A percentile compares a stretch with the other conserved stretches of the same genome.
These are phyloP conservation scores for Pseudodiploospora longispora DNA, from an alignment of 2,329 filamentous ascomycete species.

Conservation along the genomic window DNA sequence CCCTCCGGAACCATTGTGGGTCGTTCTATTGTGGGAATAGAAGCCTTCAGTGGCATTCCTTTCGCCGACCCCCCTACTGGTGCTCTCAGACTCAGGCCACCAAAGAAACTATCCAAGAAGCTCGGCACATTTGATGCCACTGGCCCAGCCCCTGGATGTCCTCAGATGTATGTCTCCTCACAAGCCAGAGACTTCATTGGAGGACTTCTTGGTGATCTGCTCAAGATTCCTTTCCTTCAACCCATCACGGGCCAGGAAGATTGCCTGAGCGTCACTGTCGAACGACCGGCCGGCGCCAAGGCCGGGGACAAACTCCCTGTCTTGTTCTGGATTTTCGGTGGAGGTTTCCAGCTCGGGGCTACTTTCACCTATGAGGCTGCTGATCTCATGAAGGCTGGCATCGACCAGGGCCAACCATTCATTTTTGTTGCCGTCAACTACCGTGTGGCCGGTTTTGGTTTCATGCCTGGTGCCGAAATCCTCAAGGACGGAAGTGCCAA, in stretches of 20 bases:
- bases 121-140: slow-evolving; percentile 57
- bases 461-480: slow-evolving; percentile 61
- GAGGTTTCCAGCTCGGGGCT: slow-evolving; percentile 51
- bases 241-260: slow-evolving; percentile 50
- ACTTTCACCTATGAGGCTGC: slow-evolving; percentile 45
- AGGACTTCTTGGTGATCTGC: slow-evolving; percentile 39
- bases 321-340: slow-evolving; percentile 64
- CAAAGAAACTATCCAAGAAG: slow-evolving; percentile 45
- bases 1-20: slow-evolving; percentile 50
- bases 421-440: slow-evolving; percentile 75
- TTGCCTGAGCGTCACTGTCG: slow-evolving; percentile 54
- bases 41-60: slow-evolving; percentile 67
- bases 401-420: slow-evolving; percentile 44
- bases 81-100: slow-evolving; percentile 59
- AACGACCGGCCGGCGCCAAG: slow-evolving; percentile 49
- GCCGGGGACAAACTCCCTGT: slow-evolving; percentile 53
- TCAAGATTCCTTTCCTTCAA: slow-evolving; percentile 52
- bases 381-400: slow-evolving; percentile 36
- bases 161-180: slow-evolving; percentile 59
- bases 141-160: slow-evolving; percentile 53
- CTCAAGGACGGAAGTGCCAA: slow-evolving; percentile 60
- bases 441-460: slow-evolving; percentile 66
- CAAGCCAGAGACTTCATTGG: slow-evolving; percentile 30
- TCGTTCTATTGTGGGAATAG: slow-evolving; percentile 37
- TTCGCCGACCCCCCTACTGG: slow-evolving; percentile 65